phyloP scores from a whole-genome alignment of 1,284 basidiomycete genomes.

The Irpex rosettiformis region DNA sequence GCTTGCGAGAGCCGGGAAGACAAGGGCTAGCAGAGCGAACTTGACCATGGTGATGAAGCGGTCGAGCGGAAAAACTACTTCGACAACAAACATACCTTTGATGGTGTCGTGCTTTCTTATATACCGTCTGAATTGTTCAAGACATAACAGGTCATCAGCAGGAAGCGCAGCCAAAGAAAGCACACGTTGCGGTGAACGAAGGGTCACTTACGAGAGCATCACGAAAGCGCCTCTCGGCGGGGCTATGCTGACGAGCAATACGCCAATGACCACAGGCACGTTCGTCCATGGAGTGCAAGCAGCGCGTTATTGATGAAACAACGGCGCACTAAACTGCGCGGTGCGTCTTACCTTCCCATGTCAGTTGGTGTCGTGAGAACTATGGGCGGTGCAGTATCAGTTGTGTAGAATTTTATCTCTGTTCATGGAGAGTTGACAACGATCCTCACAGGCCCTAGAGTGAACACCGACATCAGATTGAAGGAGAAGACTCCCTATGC shows the following conservation, averaged over 20 bases:
- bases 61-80: background rate
- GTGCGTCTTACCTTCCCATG: background rate
- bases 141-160: background rate
- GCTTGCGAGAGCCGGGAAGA: constrained; percentile 8
- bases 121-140: background rate
- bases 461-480: too few species aligned
- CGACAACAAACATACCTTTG: background rate
- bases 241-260: background rate
- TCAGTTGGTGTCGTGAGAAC: background rate
- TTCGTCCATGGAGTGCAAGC: background rate
- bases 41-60: background rate
- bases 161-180: background rate
- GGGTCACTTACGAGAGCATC: background rate
- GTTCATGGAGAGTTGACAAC: background rate
- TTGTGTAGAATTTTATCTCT: background rate
- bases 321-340: background rate
- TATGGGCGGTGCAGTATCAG: background rate
- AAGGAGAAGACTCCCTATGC: too few species aligned
- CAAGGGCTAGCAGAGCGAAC: constrained; percentile 2
- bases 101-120: background rate
- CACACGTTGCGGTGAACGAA: background rate
- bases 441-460: too few species aligned
- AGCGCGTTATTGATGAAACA: background rate
- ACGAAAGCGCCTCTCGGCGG: background rate
- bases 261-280: background rate